Conservation (phyloP, 352 stramenopile species). For the Phytophthora multivora region DNA sequence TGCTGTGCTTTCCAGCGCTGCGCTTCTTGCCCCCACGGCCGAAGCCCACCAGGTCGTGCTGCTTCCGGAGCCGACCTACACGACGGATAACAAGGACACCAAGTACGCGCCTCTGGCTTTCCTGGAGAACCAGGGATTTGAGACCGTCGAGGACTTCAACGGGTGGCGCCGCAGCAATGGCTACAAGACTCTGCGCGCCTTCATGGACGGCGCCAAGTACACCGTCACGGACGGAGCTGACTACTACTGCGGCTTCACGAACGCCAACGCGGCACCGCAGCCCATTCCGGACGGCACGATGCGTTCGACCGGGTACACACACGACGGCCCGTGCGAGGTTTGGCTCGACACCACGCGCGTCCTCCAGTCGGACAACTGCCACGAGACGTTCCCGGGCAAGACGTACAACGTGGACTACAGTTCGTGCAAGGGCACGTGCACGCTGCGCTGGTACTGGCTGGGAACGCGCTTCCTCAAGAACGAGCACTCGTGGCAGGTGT, state of each 20-base stretch:
- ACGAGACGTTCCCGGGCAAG: constrained; percentile 35
- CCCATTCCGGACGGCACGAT: constrained; percentile 39
- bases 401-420: constrained; percentile 52
- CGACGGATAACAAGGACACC: constrained; percentile 34
- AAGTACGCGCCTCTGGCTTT: constrained; percentile 55
- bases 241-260: constrained; percentile 48
- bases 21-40: constrained; percentile 25
- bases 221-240: constrained; percentile 35
- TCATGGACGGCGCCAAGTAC: constrained; percentile 51
- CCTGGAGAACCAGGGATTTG: constrained; percentile 53
- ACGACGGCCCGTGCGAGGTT: constrained; percentile 54
- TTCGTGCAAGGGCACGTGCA: constrained; percentile 44
- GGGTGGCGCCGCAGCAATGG: constrained; percentile 44
- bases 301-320: constrained; percentile 52
- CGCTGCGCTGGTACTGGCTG: constrained; percentile 51
- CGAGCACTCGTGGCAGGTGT: constrained; percentile 56
- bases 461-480: constrained; percentile 54
- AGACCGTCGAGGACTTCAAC: constrained; percentile 51
- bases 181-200: constrained; percentile 51
- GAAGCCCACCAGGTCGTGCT: constrained; percentile 50
- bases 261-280: constrained; percentile 25
- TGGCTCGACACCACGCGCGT: constrained; percentile 51
- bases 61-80: constrained; percentile 48
- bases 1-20: constrained; percentile 28
- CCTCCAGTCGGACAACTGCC: constrained; percentile 48